phyloP scores from a whole-genome alignment of 768 basidiomycete genomes.

The Leccinellum luteum region DNA sequence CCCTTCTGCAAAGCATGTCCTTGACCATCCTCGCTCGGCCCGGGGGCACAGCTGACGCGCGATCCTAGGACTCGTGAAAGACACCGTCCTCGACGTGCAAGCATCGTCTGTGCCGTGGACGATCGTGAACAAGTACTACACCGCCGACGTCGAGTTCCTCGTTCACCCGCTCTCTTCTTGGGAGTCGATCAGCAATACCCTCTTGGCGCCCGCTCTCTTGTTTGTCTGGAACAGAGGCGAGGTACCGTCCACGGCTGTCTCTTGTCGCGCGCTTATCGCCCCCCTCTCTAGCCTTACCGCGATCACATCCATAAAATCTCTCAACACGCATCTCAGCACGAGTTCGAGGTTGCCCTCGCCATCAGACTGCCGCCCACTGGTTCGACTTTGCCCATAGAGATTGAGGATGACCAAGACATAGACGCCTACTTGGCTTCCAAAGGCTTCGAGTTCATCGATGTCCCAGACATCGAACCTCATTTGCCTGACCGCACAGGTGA shows the following conservation, averaged over 20 bases:
- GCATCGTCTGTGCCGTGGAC: constrained; percentile 58
- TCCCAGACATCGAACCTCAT: constrained; percentile 6
- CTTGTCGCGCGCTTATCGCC: constrained; percentile 1
- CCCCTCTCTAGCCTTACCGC: constrained; percentile 48
- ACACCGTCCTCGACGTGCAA: constrained; percentile 17
- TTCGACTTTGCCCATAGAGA: constrained; percentile 21
- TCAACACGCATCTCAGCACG: constrained; percentile 45
- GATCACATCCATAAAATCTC: constrained; percentile 52
- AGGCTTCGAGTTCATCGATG: constrained; percentile 78
- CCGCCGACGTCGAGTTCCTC: constrained; percentile 70
- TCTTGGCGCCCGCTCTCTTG: constrained; percentile 60
- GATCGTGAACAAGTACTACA: constrained; percentile 79
- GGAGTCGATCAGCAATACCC: constrained; percentile 37
- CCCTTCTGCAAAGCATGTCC: constrained; percentile 27
- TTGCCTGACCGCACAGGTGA: constrained; percentile 18
- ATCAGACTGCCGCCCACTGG: constrained; percentile 45
- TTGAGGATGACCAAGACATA: constrained; percentile 51
- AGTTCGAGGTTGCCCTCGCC: constrained; percentile 72
- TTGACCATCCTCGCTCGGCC: neutral
- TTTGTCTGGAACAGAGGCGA: constrained; percentile 70
- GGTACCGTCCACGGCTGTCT: constrained; percentile 35
- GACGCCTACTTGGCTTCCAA: constrained; percentile 65
- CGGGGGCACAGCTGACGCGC: constrained; percentile 18
- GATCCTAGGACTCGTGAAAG: constrained; percentile 22
- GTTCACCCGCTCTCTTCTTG: constrained; percentile 46